Evolutionary conservation across 768 basidiomycete genomes (phyloP).

Genomic region (Termitomyces sp.): DNA sequence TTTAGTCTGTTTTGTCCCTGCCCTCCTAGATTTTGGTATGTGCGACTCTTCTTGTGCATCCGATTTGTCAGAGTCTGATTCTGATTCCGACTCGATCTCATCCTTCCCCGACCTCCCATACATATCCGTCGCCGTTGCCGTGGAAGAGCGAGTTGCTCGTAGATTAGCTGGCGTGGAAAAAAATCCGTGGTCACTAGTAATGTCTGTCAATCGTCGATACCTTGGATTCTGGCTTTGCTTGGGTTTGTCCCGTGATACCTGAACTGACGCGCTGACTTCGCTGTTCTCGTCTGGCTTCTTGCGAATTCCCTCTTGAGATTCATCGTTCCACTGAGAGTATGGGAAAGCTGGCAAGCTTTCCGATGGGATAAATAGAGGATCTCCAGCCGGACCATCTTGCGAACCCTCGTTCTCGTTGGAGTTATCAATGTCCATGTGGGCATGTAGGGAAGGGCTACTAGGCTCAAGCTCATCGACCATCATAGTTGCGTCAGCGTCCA

Average conservation of each 20-base stretch:
- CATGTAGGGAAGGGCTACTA: slow-evolving; percentile 14
- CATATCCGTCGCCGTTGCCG: slow-evolving; percentile 25
- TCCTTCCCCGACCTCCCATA: slow-evolving; percentile 34
- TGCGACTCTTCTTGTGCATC: slow-evolving; percentile 42
- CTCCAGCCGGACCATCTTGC: slow-evolving; percentile 3
- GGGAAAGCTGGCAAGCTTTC: slow-evolving; percentile 53
- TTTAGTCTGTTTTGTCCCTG: slow-evolving; percentile 31
- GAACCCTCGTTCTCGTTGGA: slow-evolving; percentile 1
- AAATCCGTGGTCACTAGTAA: slow-evolving; percentile 38
- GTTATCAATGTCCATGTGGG: background rate
- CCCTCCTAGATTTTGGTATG: slow-evolving; percentile 56
- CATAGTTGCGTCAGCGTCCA: slow-evolving; percentile 17
- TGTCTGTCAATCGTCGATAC: slow-evolving; percentile 51
- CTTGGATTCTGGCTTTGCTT: slow-evolving; percentile 12
- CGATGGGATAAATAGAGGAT: slow-evolving; percentile 47
- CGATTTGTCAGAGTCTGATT: slow-evolving; percentile 43
- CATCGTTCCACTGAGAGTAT: slow-evolving; percentile 42
- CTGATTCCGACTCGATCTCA: slow-evolving; percentile 32
- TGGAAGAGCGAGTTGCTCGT: slow-evolving; percentile 25
- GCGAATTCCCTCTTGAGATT: slow-evolving; percentile 3
- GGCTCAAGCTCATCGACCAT: slow-evolving; percentile 24
- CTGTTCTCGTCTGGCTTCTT: slow-evolving; percentile 19
- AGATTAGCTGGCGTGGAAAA: slow-evolving; percentile 26
- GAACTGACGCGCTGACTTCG: slow-evolving; percentile 31
- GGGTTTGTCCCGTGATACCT: slow-evolving; percentile 11